Percentiles rank a stretch among this genome's conserved stretches.
Conservation (phyloP, 2,329 filamentous ascomycete genomes). For the Fusarium multiceps region DNA sequence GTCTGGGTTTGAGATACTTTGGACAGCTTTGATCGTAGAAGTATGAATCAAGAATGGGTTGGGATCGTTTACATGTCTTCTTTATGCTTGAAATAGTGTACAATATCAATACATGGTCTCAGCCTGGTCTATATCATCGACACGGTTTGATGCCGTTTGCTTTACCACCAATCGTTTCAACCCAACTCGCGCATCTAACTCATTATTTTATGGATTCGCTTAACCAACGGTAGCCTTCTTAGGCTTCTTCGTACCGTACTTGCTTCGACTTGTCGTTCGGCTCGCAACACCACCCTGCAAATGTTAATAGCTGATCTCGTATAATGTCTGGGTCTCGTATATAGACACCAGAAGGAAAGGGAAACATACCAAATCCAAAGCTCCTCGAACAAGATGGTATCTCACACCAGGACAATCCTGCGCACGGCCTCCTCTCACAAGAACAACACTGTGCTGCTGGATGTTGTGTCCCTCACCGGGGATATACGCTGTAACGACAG, state of each 20-base stretch:
- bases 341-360: neutral
- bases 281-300: conserved; percentile 87
- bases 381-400: conserved; percentile 92
- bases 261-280: conserved; percentile 86
- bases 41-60: conserved; percentile 43
- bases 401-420: conserved; percentile 99
- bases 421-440: conserved; percentile 90
- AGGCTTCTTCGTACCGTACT: conserved; percentile 99
- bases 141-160: conserved; percentile 11
- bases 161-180: neutral
- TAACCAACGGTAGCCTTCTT: conserved; percentile 77
- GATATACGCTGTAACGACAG: conserved; percentile 91
- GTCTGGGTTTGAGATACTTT: conserved; percentile 46
- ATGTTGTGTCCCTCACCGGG: conserved; percentile 98
- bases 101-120: conserved; percentile 45
- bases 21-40: conserved; percentile 46
- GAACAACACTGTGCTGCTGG: conserved; percentile 96
- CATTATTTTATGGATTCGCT: neutral
- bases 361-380: conserved; percentile 85
- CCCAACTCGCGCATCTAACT: neutral
- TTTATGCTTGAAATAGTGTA: conserved; percentile 40
- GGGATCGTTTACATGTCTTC: conserved; percentile 34
- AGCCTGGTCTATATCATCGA: conserved; percentile 28
- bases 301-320: conserved; percentile 22
- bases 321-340: neutral